A percentile compares a stretch with the other conserved stretches of the same genome.
These are phyloP conservation scores for Hericium erinaceus DNA, from an alignment of 768 basidiomycete species.

Conservation along the genomic window DNA sequence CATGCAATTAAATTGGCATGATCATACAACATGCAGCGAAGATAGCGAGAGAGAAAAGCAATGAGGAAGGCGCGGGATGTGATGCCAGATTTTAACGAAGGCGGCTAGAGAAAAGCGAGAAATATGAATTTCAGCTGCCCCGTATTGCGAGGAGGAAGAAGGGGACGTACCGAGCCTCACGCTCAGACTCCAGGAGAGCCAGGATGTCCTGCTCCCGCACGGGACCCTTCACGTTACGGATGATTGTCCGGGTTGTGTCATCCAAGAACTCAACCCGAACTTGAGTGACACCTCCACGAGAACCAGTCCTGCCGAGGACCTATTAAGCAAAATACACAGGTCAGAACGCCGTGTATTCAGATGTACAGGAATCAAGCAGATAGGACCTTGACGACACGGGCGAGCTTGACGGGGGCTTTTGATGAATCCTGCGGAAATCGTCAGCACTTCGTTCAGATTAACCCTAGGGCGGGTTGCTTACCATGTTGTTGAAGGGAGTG, in stretches of 20 bases:
- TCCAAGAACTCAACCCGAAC: slow-evolving; percentile 99
- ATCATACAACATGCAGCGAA: slow-evolving; percentile 11
- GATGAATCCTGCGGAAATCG: slow-evolving; percentile 56
- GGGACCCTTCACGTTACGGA: slow-evolving; percentile 98
- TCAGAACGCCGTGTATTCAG: slow-evolving; percentile 7
- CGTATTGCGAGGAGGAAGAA: neutral
- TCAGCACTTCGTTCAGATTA: slow-evolving; percentile 9
- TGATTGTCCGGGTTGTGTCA: slow-evolving; percentile 89
- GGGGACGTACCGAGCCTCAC: slow-evolving; percentile 91
- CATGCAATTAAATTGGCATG: slow-evolving; percentile 2
- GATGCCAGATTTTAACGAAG: slow-evolving; percentile 19
- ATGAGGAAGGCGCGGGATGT: neutral
- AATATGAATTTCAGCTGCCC: neutral
- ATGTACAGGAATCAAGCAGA: neutral
- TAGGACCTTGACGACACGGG: slow-evolving; percentile 89
- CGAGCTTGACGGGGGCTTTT: slow-evolving; percentile 93
- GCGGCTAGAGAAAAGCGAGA: slow-evolving; percentile 17
- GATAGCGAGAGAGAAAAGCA: slow-evolving; percentile 10
- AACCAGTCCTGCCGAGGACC: slow-evolving; percentile 98
- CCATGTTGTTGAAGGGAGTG: slow-evolving; percentile 21
- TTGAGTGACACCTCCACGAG: slow-evolving; percentile 98
- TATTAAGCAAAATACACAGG: slow-evolving; percentile 22
- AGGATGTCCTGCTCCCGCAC: slow-evolving; percentile 95
- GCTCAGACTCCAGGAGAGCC: slow-evolving; percentile 93
- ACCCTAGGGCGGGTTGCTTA: slow-evolving; percentile 4